Percentiles rank a stretch among this genome's conserved stretches.
These are phyloP conservation scores for Colletotrichum theobromicola DNA, from an alignment of 2,329 filamentous ascomycete genomes.

Conservation along the genomic window DNA sequence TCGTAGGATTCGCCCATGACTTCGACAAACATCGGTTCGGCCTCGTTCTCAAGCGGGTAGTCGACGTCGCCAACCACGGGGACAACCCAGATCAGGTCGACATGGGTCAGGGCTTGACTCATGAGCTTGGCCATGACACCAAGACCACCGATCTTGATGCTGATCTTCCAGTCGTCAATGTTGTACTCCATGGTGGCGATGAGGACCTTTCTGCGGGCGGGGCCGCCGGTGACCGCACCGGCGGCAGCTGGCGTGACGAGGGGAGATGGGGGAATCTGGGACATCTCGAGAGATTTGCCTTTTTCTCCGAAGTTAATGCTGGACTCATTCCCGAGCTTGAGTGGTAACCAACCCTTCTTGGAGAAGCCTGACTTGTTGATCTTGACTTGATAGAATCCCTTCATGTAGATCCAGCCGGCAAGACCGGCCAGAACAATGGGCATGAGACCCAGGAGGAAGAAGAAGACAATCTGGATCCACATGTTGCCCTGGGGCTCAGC, in stretches of 20 bases:
- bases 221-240: slow-evolving; percentile 21
- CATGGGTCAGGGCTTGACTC: slow-evolving; percentile 68
- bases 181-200: slow-evolving; percentile 77
- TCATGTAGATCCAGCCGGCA: slow-evolving; percentile 60
- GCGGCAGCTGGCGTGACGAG: slow-evolving; percentile 11
- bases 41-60: slow-evolving; percentile 64
- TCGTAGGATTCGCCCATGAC: slow-evolving; percentile 66
- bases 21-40: slow-evolving; percentile 66
- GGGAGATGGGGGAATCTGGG: slow-evolving; percentile 16
- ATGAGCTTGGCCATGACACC: slow-evolving; percentile 75
- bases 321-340: slow-evolving; percentile 33
- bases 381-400: slow-evolving; percentile 57
- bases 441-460: slow-evolving; percentile 55
- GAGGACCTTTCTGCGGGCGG: slow-evolving; percentile 58
- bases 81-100: slow-evolving; percentile 70
- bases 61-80: slow-evolving; percentile 68
- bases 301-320: slow-evolving; percentile 34
- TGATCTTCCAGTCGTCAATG: slow-evolving; percentile 73
- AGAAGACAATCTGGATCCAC: slow-evolving; percentile 56
- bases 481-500: slow-evolving; percentile 58
- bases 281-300: slow-evolving; percentile 27
- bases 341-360: slow-evolving; percentile 29
- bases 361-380: slow-evolving; percentile 51
- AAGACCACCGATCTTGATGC: slow-evolving; percentile 74
- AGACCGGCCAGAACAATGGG: slow-evolving; percentile 54